Evolutionary conservation across 2,329 filamentous ascomycete species (phyloP).

Genomic region (Diaporthe sp.): DNA sequence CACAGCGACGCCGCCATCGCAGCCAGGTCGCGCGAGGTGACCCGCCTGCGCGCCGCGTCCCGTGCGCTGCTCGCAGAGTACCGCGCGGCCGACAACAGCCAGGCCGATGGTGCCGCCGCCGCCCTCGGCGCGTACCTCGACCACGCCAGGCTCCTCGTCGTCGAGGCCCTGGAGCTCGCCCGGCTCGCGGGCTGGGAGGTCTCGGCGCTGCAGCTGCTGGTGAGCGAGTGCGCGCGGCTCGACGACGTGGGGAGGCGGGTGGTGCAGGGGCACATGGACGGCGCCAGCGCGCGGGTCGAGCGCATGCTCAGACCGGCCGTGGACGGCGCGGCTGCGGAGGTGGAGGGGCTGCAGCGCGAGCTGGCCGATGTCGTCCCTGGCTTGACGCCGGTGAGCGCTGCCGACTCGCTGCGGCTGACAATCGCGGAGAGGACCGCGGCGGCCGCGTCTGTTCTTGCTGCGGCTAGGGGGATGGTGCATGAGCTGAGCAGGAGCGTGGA

Average conservation of each 20-base stretch:
- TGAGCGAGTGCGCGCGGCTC: neutral
- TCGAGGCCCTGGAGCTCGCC: neutral
- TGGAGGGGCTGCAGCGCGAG: neutral
- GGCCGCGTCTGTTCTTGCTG: neutral
- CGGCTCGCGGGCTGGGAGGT: neutral
- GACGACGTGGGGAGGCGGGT: accelerated
- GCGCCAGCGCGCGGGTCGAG: neutral
- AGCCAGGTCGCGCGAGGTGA: neutral
- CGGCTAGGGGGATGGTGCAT: neutral
- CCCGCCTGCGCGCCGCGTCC: neutral
- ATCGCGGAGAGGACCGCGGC: neutral
- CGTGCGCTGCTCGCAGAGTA: neutral
- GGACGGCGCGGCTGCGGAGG: neutral
- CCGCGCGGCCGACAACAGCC: neutral
- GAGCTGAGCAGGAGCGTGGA: neutral
- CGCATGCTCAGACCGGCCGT: no score
- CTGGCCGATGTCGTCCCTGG: neutral
- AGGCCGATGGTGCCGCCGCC: accelerated
- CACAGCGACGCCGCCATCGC: neutral
- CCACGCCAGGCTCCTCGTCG: neutral
- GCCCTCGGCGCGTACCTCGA: neutral
- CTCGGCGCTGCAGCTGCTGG: neutral
- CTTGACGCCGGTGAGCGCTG: neutral
- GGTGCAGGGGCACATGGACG: neutral
- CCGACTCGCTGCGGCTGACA: neutral